phyloP scores from a whole-genome alignment of 257 asterid genomes.

The Solanum paucissectum region DNA sequence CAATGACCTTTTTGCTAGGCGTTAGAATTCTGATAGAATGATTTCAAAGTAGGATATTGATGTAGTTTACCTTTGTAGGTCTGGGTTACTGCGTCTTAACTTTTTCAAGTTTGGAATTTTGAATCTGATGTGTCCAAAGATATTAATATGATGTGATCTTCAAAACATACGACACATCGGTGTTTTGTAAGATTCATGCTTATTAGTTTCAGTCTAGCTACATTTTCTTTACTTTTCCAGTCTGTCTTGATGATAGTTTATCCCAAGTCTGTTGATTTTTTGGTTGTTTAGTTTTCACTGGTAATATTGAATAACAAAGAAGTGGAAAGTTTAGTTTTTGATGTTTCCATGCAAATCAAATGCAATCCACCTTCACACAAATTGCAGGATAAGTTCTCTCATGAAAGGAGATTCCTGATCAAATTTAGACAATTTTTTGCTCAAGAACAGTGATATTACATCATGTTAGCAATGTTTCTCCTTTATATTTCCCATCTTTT shows the following conservation, averaged over 20 bases:
- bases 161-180: not conserved
- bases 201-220: not conserved
- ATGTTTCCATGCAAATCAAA: not conserved
- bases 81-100: not conserved
- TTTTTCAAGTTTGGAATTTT: not conserved
- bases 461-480: not conserved
- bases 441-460: not conserved
- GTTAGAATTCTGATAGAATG: not conserved
- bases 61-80: not conserved
- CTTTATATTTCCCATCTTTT: not conserved
- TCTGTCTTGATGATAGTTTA: not conserved
- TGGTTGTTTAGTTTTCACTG: not conserved
- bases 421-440: not conserved
- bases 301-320: not conserved
- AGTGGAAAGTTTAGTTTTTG: not conserved
- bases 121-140: not conserved
- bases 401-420: not conserved
- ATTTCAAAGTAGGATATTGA: not conserved
- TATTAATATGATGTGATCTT: not conserved
- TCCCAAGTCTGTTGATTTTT: not conserved
- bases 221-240: not conserved
- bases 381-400: not conserved
- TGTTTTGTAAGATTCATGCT: not conserved
- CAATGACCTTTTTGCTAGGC: not conserved
- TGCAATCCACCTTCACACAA: not conserved